Conservation (phyloP, 2,329 filamentous ascomycete species). For the Fusarium sp. region DNA sequence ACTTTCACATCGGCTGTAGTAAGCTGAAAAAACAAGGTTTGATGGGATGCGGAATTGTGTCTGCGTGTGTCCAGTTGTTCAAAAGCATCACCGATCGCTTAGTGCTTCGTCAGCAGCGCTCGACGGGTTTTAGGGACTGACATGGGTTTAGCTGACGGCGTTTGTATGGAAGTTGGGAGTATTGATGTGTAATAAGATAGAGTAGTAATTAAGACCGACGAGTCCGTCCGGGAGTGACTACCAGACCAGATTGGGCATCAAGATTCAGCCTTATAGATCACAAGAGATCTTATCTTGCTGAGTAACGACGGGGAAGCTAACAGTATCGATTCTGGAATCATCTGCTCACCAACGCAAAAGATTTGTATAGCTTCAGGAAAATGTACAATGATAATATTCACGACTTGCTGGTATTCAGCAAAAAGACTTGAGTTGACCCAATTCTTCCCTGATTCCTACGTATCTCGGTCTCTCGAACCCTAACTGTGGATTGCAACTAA, state of each 20-base stretch:
- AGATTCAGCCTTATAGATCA: background rate
- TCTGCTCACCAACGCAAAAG: background rate
- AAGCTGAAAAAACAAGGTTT: background rate
- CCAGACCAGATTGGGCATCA: background rate
- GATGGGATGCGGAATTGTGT: background rate
- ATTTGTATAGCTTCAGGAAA: too few species aligned
- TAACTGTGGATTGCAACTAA: background rate
- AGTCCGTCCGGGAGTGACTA: background rate
- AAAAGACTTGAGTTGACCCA: background rate
- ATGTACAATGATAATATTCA: too few species aligned
- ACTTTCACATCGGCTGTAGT: background rate
- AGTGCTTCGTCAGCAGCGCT: conserved; percentile 31
- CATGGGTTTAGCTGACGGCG: conserved; percentile 2
- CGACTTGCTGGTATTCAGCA: too few species aligned
- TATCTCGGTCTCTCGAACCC: background rate
- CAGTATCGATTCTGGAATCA: background rate
- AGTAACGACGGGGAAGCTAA: background rate
- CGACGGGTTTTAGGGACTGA: background rate
- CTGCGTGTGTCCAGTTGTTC: conserved; percentile 1
- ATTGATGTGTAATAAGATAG: background rate
- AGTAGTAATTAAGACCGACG: background rate
- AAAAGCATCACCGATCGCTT: conserved; percentile 2
- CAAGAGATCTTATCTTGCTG: background rate
- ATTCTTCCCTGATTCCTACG: conserved; percentile 2
- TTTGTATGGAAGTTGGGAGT: background rate